A percentile compares a stretch with the other conserved stretches of the same genome.
phyloP scores from a whole-genome alignment of 345 rosid genomes.

The Pugionium cornutum region DNA sequence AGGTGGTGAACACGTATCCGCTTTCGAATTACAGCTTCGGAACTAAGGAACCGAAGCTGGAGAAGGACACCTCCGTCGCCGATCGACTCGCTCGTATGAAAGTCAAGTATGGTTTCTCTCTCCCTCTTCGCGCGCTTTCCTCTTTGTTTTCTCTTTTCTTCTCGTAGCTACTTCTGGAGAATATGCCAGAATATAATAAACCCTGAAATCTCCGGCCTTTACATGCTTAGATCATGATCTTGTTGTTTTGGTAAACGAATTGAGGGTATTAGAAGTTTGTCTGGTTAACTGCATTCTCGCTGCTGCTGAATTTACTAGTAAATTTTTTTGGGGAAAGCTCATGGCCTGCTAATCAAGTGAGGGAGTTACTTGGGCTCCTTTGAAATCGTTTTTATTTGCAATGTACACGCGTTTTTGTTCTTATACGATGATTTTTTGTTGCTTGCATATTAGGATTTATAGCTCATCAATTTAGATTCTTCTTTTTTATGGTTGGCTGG shows the following conservation, averaged over 20 bases:
- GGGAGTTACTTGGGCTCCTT: not conserved
- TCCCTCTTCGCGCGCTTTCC: not conserved
- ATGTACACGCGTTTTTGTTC: no score
- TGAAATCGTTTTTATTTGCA: not conserved
- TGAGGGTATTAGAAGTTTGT: not conserved
- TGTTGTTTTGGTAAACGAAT: conserved; percentile 1
- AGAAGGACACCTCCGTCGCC: conserved; percentile 92
- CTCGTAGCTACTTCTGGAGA: conserved; percentile 1
- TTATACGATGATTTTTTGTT: no score
- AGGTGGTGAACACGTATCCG: conserved; percentile 90
- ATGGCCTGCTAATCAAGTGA: not conserved
- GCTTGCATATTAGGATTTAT: no score
- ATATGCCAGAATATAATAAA: not conserved
- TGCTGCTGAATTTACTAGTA: conserved; percentile 11
- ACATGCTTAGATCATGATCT: conserved; percentile 27
- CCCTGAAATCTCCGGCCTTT: conserved; percentile 42
- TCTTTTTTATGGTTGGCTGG: no score
- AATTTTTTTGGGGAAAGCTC: not conserved
- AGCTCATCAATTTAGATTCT: no score
- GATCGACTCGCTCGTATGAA: conserved; percentile 99
- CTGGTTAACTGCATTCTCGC: not conserved
- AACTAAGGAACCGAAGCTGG: conserved; percentile 95
- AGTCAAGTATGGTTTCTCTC: conserved; percentile 60
- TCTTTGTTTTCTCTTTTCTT: not conserved
- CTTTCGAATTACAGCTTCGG: conserved; percentile 93